A percentile compares a stretch with the other conserved stretches of the same genome.
These are phyloP conservation scores for Phaeosphaeriaceae sp. DNA, from an alignment of 2,329 filamentous ascomycete species.

Conservation along the genomic window DNA sequence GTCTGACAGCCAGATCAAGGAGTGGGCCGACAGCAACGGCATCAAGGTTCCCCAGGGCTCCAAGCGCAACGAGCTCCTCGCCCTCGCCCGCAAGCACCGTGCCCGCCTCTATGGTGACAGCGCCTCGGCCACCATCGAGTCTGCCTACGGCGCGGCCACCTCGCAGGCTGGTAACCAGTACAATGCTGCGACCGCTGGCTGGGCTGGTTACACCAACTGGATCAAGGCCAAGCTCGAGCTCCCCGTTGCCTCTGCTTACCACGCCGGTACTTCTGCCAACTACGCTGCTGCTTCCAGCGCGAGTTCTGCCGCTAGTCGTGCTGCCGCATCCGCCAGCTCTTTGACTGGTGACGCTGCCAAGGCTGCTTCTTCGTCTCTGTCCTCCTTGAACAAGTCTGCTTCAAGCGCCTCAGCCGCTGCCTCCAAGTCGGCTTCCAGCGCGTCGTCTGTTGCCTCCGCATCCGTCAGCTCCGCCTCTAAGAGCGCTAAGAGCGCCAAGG, in stretches of 20 bases:
- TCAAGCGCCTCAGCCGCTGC: conserved; percentile 39
- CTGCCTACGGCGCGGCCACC: conserved; percentile 55
- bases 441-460: conserved; percentile 37
- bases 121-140: conserved; percentile 49
- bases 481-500: conserved; percentile 50
- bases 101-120: conserved; percentile 74
- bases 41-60: conserved; percentile 92
- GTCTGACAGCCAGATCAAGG: conserved; percentile 89
- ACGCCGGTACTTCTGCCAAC: conserved; percentile 33
- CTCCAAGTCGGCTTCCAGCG: conserved; percentile 43
- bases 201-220: conserved; percentile 50
- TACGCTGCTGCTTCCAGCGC: conserved; percentile 32
- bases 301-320: conserved; percentile 41
- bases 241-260: conserved; percentile 52
- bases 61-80: conserved; percentile 86
- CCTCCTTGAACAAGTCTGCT: conserved; percentile 44
- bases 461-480: conserved; percentile 41
- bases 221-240: conserved; percentile 55
- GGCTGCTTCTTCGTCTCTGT: conserved; percentile 39
- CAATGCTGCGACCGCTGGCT: conserved; percentile 69
- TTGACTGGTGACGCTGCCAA: conserved; percentile 42
- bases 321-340: conserved; percentile 35
- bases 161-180: conserved; percentile 73
- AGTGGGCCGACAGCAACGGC: conserved; percentile 89
- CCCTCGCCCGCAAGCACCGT: conserved; percentile 87